A percentile compares a stretch with the other conserved stretches of the same genome.
phyloP scores from a whole-genome alignment of 768 basidiomycete genomes.

The Mrakia blollopis region DNA sequence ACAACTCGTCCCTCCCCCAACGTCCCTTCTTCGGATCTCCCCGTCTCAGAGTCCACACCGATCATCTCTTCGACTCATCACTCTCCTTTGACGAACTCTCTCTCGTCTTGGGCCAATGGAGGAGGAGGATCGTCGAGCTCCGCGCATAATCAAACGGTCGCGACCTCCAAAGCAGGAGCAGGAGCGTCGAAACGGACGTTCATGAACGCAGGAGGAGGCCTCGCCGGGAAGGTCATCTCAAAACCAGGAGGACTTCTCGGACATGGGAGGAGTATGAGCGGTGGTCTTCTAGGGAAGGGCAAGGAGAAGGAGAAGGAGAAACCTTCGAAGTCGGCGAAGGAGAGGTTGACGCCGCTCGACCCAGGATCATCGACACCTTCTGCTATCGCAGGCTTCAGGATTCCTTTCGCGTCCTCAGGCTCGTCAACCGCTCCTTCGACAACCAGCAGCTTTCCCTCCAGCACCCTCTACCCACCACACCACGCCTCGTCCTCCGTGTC shows the following conservation, averaged over 20 bases:
- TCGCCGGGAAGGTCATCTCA: conserved; percentile 10
- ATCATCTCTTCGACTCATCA: background rate
- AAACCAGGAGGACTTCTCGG: background rate
- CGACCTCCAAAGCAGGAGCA: background rate
- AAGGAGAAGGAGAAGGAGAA: conserved; percentile 19
- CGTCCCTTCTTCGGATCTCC: background rate
- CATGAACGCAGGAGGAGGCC: conserved; percentile 1
- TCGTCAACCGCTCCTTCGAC: conserved; percentile 42
- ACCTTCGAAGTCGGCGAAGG: background rate
- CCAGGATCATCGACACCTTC: background rate
- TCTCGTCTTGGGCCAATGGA: background rate
- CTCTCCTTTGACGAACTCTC: background rate
- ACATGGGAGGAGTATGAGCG: conserved; percentile 14
- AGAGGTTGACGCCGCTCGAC: background rate
- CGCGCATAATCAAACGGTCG: background rate
- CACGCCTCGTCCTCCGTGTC: conserved; percentile 26
- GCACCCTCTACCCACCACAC: conserved; percentile 43
- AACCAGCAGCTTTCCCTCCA: conserved; percentile 41
- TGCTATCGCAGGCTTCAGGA: background rate
- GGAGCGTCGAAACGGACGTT: background rate
- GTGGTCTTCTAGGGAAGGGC: conserved; percentile 14
- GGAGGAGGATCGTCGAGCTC: background rate
- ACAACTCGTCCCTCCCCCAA: background rate
- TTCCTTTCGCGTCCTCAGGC: background rate
- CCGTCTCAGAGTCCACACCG: background rate